These are phyloP conservation scores for Candida qinlingensis DNA, from an alignment of 805 yeast genomes.

Conservation along the genomic window DNA sequence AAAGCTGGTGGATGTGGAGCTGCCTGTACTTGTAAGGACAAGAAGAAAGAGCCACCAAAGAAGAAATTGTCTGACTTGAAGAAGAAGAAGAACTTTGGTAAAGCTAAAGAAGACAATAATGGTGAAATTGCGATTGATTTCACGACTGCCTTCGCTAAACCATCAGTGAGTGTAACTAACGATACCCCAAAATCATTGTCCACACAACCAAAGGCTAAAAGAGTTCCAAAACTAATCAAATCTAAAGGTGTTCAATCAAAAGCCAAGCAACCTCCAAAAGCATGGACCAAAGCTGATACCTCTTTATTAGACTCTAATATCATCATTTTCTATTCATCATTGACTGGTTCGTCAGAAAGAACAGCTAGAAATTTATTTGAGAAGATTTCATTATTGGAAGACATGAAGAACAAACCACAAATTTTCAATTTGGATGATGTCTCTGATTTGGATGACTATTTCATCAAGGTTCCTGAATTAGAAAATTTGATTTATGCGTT, in stretches of 20 bases:
- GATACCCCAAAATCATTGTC: constrained; percentile 5
- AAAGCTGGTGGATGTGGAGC: constrained; percentile 32
- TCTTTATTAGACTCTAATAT: constrained; percentile 49
- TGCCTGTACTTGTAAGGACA: constrained; percentile 27
- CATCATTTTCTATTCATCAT: constrained; percentile 72
- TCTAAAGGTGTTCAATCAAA: constrained; percentile 28
- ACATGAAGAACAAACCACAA: constrained; percentile 39
- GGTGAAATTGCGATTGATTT: constrained; percentile 33
- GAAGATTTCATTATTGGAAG: constrained; percentile 26
- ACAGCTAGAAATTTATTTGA: constrained; percentile 51
- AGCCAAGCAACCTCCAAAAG: constrained; percentile 24
- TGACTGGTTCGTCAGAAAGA: constrained; percentile 77
- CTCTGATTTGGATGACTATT: constrained; percentile 79
- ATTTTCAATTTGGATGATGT: constrained; percentile 73
- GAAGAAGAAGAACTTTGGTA: constrained; percentile 18
- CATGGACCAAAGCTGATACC: constrained; percentile 36
- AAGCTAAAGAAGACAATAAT: constrained; percentile 5
- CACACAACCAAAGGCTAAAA: constrained; percentile 21
- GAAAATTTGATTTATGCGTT: constrained; percentile 56
- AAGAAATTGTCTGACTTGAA: constrained; percentile 22
- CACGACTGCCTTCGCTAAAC: constrained; percentile 31
- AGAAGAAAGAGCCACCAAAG: constrained; percentile 16
- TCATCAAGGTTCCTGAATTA: constrained; percentile 53
- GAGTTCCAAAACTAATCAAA: constrained; percentile 39
- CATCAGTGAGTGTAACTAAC: not conserved